phyloP scores from a whole-genome alignment of 1,139 yeast species.

The Yamadazyma jaroonii region DNA sequence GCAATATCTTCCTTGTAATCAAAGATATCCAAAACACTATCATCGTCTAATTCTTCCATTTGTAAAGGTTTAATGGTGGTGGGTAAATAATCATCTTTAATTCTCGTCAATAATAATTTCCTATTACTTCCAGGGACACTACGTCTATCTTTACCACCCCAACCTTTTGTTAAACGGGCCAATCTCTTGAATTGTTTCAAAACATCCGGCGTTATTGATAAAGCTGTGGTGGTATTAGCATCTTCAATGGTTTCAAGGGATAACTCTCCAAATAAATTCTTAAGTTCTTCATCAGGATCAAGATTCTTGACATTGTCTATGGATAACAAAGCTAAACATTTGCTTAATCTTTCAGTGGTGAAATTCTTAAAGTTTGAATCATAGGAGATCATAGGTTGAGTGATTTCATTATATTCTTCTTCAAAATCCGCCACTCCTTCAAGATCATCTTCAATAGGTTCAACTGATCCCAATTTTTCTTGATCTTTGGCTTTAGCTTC shows the following conservation, averaged over 20 bases:
- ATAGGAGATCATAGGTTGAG: constrained; percentile 33
- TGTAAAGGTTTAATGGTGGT: constrained; percentile 59
- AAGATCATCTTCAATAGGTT: constrained; percentile 6
- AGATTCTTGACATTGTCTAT: constrained; percentile 51
- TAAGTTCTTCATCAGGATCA: constrained; percentile 80
- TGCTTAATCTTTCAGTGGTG: constrained; percentile 39
- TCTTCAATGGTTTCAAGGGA: constrained; percentile 69
- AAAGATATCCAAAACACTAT: constrained; percentile 38
- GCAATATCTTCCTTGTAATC: constrained; percentile 38
- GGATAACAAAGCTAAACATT: constrained; percentile 38
- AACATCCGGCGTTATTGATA: constrained; percentile 64
- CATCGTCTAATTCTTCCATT: constrained; percentile 53
- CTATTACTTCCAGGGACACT: constrained; percentile 72
- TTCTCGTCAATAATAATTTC: constrained; percentile 64
- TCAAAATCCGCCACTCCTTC: constrained; percentile 30
- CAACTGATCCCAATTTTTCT: constrained; percentile 8
- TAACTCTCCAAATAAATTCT: constrained; percentile 68
- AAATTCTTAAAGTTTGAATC: constrained; percentile 46
- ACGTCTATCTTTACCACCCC: constrained; percentile 80
- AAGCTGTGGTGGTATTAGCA: constrained; percentile 62
- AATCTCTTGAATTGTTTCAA: constrained; percentile 60
- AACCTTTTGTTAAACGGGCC: constrained; percentile 65
- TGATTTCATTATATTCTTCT: constrained; percentile 27
- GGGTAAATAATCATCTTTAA: constrained; percentile 83
- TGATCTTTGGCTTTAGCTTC: constrained; percentile 34